phyloP scores from a whole-genome alignment of 129 eudicot genomes.

The Pulicaria dysenterica region DNA sequence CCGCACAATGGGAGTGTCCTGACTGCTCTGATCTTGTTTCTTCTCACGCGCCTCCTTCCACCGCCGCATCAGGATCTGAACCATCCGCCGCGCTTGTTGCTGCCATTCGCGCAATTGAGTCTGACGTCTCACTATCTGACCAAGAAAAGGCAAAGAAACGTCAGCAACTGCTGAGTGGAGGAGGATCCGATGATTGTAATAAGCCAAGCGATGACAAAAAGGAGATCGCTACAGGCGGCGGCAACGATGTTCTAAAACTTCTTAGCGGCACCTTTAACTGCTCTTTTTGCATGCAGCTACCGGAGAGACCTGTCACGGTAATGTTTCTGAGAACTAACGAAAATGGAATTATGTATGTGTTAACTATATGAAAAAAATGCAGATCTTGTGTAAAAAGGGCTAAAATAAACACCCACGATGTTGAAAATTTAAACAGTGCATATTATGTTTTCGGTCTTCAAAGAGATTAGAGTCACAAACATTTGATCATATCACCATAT shows the following conservation, averaged over 20 bases:
- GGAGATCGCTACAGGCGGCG: conserved; percentile 24
- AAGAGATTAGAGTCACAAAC: too few relatives aligned
- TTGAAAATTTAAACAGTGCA: background rate
- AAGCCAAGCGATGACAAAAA: conserved; percentile 14
- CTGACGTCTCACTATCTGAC: conserved; percentile 61
- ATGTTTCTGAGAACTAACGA: background rate
- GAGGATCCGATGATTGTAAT: conserved; percentile 20
- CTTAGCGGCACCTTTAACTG: conserved; percentile 67
- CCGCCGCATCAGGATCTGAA: conserved; percentile 30
- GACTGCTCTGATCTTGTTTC: conserved; percentile 59
- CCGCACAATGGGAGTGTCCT: conserved; percentile 69
- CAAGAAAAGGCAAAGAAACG: conserved; percentile 70
- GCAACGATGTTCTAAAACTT: conserved; percentile 51
- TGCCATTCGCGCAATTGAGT: conserved; percentile 67
- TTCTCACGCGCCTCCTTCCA: conserved; percentile 26
- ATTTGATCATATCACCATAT: background rate
- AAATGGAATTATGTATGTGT: background rate
- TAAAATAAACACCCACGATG: background rate
- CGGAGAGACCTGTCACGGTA: conserved; percentile 93
- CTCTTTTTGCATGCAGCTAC: conserved; percentile 81
- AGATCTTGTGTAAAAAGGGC: too few relatives aligned
- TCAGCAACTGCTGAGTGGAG: conserved; percentile 63
- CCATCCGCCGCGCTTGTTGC: conserved; percentile 43
- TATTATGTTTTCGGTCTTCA: background rate
- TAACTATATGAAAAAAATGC: too few relatives aligned